phyloP scores from a whole-genome alignment of 306 rosid species.

The Cucumis melo region DNA sequence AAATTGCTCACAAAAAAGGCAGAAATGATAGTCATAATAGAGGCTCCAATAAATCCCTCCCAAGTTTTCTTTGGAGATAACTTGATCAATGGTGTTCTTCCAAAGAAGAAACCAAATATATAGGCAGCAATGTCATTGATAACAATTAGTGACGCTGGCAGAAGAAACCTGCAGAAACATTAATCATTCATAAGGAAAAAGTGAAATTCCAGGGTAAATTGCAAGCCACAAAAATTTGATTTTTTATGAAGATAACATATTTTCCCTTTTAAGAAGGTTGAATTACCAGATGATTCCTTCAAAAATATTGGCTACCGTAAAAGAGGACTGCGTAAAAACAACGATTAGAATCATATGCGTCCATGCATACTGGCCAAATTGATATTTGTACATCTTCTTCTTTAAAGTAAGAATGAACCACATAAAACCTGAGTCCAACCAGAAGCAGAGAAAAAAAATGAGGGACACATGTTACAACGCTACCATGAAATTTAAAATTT shows the following conservation, averaged over 20 bases:
- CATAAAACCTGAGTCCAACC: slow-evolving; percentile 67
- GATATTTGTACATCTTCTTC: slow-evolving; percentile 99
- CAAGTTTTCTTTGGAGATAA: slow-evolving; percentile 98
- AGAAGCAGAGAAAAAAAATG: not conserved
- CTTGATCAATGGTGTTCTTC: slow-evolving; percentile 93
- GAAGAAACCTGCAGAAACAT: slow-evolving; percentile 79
- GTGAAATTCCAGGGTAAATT: not conserved
- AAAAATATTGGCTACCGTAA: slow-evolving; percentile 92
- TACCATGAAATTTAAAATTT: not conserved
- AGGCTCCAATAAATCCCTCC: slow-evolving; percentile 99
- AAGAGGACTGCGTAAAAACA: slow-evolving; percentile 90
- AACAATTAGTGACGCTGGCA: slow-evolving; percentile 88
- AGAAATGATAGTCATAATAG: slow-evolving; percentile 75
- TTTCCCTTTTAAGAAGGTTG: not conserved
- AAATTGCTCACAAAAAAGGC: slow-evolving; percentile 65
- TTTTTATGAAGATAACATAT: not conserved
- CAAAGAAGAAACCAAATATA: slow-evolving; percentile 85
- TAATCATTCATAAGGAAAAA: slow-evolving; percentile 15
- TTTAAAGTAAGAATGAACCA: slow-evolving; percentile 96
- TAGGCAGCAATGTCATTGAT: slow-evolving; percentile 97
- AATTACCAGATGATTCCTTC: slow-evolving; percentile 95
- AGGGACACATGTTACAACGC: not conserved
- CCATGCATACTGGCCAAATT: slow-evolving; percentile 99
- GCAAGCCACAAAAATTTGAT: not conserved
- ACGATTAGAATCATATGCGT: slow-evolving; percentile 97